These are phyloP conservation scores for Pyrus bretschneideri DNA, from an alignment of 306 rosid species.

Conservation along the genomic window DNA sequence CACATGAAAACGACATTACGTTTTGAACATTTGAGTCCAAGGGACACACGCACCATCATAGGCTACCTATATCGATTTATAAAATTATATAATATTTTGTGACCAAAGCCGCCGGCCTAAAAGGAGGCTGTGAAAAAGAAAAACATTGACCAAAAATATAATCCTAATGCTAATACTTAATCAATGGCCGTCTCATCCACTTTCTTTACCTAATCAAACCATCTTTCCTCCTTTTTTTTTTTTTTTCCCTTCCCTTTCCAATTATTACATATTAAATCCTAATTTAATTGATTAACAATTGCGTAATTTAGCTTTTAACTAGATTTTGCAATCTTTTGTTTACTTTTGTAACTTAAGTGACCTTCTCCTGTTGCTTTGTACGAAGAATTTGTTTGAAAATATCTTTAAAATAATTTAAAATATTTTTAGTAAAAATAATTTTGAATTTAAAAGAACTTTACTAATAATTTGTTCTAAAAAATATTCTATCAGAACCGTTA, in stretches of 20 bases:
- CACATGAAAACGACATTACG: neutral
- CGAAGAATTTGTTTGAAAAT: too few species aligned
- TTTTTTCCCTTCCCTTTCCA: too few species aligned
- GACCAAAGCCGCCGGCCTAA: constrained; percentile 4
- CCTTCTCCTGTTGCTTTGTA: too few species aligned
- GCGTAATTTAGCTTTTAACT: neutral
- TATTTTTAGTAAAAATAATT: too few species aligned
- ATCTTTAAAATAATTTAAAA: too few species aligned
- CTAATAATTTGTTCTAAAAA: too few species aligned
- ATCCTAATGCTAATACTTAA: neutral
- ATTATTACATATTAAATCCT: neutral
- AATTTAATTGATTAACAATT: neutral
- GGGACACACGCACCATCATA: neutral
- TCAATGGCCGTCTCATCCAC: neutral
- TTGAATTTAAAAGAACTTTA: too few species aligned
- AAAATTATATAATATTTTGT: neutral
- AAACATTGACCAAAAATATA: neutral
- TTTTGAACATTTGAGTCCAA: neutral
- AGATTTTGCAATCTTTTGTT: constrained; percentile 3
- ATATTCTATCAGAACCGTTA: too few species aligned
- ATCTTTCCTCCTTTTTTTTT: neutral
- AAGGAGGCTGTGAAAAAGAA: neutral
- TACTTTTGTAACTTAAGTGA: neutral
- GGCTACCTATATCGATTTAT: neutral
- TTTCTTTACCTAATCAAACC: neutral